Percentiles rank a stretch among this genome's conserved stretches.
phyloP scores from a whole-genome alignment of 1,284 basidiomycete genomes.

The Golubevia sp. region DNA sequence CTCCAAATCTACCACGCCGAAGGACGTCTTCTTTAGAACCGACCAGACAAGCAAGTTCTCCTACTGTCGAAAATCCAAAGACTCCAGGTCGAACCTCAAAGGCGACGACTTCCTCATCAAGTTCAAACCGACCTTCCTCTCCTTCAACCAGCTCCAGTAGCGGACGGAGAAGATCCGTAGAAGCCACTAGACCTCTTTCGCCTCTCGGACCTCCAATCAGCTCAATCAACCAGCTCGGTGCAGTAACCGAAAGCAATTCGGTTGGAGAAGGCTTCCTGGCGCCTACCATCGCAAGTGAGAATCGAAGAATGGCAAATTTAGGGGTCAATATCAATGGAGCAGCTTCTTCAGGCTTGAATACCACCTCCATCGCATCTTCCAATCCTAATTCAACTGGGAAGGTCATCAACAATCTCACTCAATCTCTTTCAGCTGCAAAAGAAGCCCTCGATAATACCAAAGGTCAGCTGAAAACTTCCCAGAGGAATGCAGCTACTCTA shows the following conservation, averaged over 20 bases:
- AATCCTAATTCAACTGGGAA: constrained; percentile 10
- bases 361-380: constrained; percentile 1
- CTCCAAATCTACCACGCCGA: background rate
- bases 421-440: too few species aligned
- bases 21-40: background rate
- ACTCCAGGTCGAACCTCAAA: background rate
- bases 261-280: constrained; percentile 2
- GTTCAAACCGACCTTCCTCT: background rate
- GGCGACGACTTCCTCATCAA: background rate
- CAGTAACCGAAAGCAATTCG: too few species aligned
- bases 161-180: constrained; percentile 9
- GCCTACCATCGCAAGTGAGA: constrained; percentile 16
- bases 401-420: constrained; percentile 33
- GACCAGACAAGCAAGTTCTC: background rate
- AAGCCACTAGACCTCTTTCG: constrained; percentile 6
- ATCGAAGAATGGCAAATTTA: constrained; percentile 6
- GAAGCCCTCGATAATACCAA: too few species aligned
- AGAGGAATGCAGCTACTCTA: too few species aligned
- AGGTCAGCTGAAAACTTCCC: too few species aligned
- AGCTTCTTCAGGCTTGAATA: constrained; percentile 2
- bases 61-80: background rate
- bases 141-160: constrained; percentile 6
- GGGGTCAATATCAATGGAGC: constrained; percentile 3
- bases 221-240: constrained; percentile 2
- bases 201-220: constrained; percentile 2